Percentiles rank a stretch among this genome's conserved stretches.
Conservation (phyloP, 257 asterid species). For the Avicennia marina region DNA sequence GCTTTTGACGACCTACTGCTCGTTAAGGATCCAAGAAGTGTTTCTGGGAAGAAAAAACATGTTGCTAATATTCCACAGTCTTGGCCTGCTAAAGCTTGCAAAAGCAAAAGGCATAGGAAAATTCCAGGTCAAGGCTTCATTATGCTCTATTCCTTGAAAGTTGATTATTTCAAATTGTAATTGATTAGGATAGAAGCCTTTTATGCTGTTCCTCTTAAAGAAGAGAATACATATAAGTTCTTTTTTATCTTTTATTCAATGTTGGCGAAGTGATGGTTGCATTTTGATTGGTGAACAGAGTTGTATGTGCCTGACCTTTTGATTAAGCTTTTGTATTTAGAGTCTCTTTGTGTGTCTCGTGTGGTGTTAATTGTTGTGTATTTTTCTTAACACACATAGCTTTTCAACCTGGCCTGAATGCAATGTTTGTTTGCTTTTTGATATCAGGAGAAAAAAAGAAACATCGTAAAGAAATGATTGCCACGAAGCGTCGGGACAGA, state of each 20-base stretch:
- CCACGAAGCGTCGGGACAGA: constrained; percentile 76
- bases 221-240: no score
- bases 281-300: neutral
- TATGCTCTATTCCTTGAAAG: neutral
- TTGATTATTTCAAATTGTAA: constrained; percentile 5
- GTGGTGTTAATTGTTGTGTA: constrained; percentile 3
- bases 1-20: constrained; percentile 54
- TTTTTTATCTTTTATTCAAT: no score
- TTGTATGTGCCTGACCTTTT: neutral
- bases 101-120: constrained; percentile 48
- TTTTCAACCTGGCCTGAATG: constrained; percentile 19
- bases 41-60: constrained; percentile 74
- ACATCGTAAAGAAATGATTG: constrained; percentile 75
- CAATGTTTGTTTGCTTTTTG: constrained; percentile 11
- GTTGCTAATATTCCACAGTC: constrained; percentile 48
- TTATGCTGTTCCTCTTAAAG: neutral
- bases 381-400: no score
- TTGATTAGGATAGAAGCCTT: neutral
- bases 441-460: constrained; percentile 87
- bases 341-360: neutral
- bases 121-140: constrained; percentile 37
- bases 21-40: constrained; percentile 68
- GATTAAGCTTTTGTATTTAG: neutral
- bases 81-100: constrained; percentile 62
- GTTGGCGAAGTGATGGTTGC: no score